Conservation (phyloP, 2,329 filamentous ascomycete genomes). For the Diplodia mutila region DNA sequence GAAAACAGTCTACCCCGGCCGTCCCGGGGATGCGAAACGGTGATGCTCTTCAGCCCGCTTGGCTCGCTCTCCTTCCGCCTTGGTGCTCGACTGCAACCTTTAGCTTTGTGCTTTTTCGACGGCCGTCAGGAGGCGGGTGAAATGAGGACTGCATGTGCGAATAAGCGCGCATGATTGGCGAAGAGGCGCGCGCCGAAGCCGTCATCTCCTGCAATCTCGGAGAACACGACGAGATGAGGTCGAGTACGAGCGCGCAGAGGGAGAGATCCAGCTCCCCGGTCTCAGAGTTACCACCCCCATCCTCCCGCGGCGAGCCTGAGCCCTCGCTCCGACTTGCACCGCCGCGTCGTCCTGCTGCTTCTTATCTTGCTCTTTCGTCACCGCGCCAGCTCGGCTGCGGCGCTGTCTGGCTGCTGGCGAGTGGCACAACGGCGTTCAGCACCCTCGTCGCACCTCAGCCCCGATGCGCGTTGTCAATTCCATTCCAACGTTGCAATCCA, state of each 20-base stretch:
- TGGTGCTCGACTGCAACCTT: too few relatives aligned
- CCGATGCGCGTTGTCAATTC: slow-evolving; percentile 6
- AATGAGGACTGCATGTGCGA: slow-evolving; percentile 6
- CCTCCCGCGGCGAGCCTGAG: too few relatives aligned
- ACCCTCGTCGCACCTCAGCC: slow-evolving; percentile 11
- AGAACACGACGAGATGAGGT: not conserved
- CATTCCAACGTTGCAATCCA: slow-evolving; percentile 23
- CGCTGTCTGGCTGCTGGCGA: not conserved
- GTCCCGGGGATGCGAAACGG: slow-evolving; percentile 9
- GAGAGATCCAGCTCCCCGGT: slow-evolving; percentile 3
- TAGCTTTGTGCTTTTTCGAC: slow-evolving; percentile 7
- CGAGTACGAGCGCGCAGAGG: not conserved
- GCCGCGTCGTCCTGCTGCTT: not conserved
- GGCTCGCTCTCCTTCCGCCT: not conserved
- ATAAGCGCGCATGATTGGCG: slow-evolving; percentile 17
- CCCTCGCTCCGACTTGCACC: slow-evolving; percentile 9
- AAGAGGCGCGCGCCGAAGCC: not conserved
- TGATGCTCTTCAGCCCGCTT: not conserved
- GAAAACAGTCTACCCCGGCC: not conserved
- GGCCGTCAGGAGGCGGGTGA: not conserved
- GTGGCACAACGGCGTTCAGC: not conserved
- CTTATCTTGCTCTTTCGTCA: slow-evolving; percentile 1
- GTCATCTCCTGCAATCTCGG: slow-evolving; percentile 25
- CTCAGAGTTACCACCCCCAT: slow-evolving; percentile 8
- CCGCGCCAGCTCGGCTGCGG: not conserved